Percentiles rank a stretch among this genome's conserved stretches.
phyloP scores from a whole-genome alignment of 371 early-diverging fungal genomes.

The Mucor indicus region DNA sequence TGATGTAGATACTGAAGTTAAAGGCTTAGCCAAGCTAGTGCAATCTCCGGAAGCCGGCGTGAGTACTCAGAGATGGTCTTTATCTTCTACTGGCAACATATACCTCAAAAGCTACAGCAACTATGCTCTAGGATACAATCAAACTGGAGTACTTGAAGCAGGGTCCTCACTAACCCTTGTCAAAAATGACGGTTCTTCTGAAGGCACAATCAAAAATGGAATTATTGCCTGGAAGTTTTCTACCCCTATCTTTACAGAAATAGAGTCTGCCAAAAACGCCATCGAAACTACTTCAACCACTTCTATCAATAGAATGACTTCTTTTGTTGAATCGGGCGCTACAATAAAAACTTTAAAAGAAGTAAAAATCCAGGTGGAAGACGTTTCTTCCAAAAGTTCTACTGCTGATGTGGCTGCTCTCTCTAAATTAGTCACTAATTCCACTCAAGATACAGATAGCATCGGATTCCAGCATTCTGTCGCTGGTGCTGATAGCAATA shows the following conservation, averaged over 20 bases:
- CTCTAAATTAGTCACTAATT: too few relatives aligned
- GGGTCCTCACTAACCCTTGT: constrained; percentile 7
- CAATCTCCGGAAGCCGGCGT: constrained; percentile 20
- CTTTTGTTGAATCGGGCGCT: constrained; percentile 24
- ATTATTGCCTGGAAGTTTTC: constrained; percentile 35
- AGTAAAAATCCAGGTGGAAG: constrained; percentile 17
- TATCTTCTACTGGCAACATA: constrained; percentile 39
- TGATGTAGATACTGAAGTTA: constrained; percentile 26
- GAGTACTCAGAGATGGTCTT: constrained; percentile 35
- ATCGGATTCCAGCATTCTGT: too few relatives aligned
- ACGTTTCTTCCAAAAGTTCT: constrained; percentile 3
- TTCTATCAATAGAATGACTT: constrained; percentile 15
- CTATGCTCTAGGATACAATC: constrained; percentile 22
- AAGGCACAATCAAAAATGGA: constrained; percentile 5
- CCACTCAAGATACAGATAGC: too few relatives aligned
- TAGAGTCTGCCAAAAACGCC: constrained; percentile 6
- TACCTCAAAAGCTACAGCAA: constrained; percentile 26
- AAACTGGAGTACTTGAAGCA: constrained; percentile 7
- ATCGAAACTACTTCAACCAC: constrained; percentile 1
- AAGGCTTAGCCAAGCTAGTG: constrained; percentile 13
- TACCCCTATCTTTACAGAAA: constrained; percentile 40
- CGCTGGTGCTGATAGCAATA: too few relatives aligned
- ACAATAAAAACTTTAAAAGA: constrained; percentile 26
- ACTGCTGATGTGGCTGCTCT: not conserved
- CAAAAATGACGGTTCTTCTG: not conserved